These are phyloP conservation scores for Herpetospermum pedunculosum DNA, from an alignment of 306 rosid species.

Conservation along the genomic window DNA sequence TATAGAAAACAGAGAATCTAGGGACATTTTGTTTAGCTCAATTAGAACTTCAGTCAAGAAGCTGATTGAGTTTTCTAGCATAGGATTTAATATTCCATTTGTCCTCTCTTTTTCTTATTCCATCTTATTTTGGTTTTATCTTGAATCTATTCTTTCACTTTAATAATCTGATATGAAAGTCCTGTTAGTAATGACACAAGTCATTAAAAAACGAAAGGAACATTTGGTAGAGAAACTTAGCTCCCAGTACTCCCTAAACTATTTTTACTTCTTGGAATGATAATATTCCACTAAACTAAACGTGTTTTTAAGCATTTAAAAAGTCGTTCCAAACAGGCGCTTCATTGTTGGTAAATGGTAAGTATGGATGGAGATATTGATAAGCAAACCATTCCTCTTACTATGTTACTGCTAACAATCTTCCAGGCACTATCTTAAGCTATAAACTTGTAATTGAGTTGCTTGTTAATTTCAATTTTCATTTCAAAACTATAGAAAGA, in stretches of 20 bases:
- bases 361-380: background rate
- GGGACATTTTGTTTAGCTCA: background rate
- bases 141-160: background rate
- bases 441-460: background rate
- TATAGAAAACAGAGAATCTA: background rate
- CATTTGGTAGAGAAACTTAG: background rate
- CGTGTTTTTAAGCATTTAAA: too few relatives aligned
- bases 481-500: background rate
- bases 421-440: background rate
- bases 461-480: background rate
- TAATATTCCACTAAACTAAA: background rate
- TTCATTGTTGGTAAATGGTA: background rate
- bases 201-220: background rate
- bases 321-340: too few relatives aligned
- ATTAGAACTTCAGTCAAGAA: background rate
- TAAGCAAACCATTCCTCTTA: background rate
- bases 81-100: background rate
- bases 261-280: background rate
- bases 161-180: background rate
- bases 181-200: background rate
- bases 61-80: background rate
- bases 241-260: background rate
- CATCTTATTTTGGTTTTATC: conserved; percentile 1
- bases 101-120: background rate
- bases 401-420: background rate